Evolutionary conservation across 352 stramenopile genomes (phyloP), one percentile per base, ranked within the genome.

Genomic region (Globisporangium barbulae): DNA sequence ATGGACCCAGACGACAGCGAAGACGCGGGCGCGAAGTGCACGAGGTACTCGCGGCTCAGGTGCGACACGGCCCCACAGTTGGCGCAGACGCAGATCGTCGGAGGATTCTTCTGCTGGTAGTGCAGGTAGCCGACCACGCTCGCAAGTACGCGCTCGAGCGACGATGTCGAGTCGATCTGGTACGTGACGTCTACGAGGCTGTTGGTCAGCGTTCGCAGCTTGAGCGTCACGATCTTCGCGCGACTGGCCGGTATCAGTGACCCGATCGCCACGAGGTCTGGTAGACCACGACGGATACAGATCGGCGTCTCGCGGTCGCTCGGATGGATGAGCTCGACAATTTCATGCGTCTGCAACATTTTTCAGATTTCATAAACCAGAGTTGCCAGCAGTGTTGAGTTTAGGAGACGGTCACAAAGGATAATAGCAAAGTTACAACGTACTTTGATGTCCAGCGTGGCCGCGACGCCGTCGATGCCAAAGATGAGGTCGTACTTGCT

Each of bases 361-460:
- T 21, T 41, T 6, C 41, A 33, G 6, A 41, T 41, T 5, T 44
- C 6, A 41, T 21, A 62, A 25, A 52, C 17, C 2, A 30, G 56
- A 47, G 5, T n/a, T 31, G 7, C 17, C 31, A 8, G 53, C 5
- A 28, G 17, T 41, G 41, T 42, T 33, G 6, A 15, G 31, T 15
- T 31, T 49, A 3, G 59, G 2, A 55, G 25, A 21, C 50, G 17
- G 12, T 45, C 4, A 52, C n/a, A 47, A 21, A 42, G 28, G 19
- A 39, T 33, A 28, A 60, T 5, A 15, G 17, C 53, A 30, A 33
- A 5, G 9, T 12, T 48, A 22, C 13, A 33, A 30, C 61, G 3
- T 68, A 90, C 83, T 70, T 90, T 90, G 2, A 90, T 59, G 5
- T 88, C 68, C 30, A 90, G 53, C n/a, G 69, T 82, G 33, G 81